Conservation (phyloP, 345 rosid genomes). For the Hibiscus mutabilis region DNA sequence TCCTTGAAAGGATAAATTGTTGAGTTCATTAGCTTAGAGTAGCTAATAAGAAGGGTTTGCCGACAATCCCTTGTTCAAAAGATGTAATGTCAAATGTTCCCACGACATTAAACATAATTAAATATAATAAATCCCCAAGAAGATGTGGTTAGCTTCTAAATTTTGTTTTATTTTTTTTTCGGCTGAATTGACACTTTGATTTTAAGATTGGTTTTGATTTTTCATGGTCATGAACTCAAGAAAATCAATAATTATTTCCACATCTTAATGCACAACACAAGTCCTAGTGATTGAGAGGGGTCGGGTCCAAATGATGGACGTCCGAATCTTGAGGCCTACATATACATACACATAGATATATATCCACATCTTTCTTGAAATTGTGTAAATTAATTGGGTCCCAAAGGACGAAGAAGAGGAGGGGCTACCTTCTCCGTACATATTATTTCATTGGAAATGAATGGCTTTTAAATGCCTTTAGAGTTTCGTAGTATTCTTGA, state of each 20-base stretch:
- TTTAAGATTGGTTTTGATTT: too few relatives aligned
- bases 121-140: too few relatives aligned
- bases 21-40: too few relatives aligned
- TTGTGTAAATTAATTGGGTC: constrained; percentile 16
- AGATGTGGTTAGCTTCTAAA: too few relatives aligned
- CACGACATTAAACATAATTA: neutral
- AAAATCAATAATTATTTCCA: constrained; percentile 16
- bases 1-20: too few relatives aligned
- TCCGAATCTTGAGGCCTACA: constrained; percentile 23
- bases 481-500: neutral
- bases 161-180: too few relatives aligned
- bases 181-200: too few relatives aligned
- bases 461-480: constrained; percentile 10
- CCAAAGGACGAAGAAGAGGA: constrained; percentile 6
- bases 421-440: neutral
- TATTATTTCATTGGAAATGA: neutral
- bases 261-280: neutral
- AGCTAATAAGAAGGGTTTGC: constrained; percentile 30
- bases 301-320: constrained; percentile 12
- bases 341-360: neutral
- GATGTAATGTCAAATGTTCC: constrained; percentile 13
- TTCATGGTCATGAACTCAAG: constrained; percentile 24
- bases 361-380: constrained; percentile 28
- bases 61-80: constrained; percentile 44
- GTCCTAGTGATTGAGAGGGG: neutral